phyloP scores from a whole-genome alignment of 2,329 filamentous ascomycete genomes.

The Diaporthe eres region DNA sequence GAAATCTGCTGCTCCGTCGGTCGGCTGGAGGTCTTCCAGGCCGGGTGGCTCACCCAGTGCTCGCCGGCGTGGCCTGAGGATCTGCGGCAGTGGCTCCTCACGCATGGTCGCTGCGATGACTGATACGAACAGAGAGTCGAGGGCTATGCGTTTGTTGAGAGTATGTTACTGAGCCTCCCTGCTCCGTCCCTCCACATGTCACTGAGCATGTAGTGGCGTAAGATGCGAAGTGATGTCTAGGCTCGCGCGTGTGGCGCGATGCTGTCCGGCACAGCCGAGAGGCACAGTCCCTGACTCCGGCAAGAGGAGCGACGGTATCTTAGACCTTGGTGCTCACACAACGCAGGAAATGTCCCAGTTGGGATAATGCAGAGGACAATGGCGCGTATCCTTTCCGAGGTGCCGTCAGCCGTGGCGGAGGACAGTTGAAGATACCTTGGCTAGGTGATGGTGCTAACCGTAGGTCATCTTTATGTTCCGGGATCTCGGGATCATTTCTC shows the following conservation, averaged over 20 bases:
- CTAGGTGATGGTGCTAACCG: not conserved
- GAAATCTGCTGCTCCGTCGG: not conserved
- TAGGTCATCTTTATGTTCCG: not conserved
- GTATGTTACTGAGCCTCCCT: no score
- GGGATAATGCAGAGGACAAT: not conserved
- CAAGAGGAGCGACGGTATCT: not conserved
- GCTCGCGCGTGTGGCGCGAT: not conserved
- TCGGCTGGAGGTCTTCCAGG: not conserved
- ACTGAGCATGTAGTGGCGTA: not conserved
- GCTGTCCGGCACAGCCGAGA: not conserved
- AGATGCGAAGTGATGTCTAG: not conserved
- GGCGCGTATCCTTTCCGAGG: not conserved
- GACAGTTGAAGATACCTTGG: not conserved
- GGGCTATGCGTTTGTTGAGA: no score
- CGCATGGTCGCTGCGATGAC: not conserved
- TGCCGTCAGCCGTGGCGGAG: conserved; percentile 14
- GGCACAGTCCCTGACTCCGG: not conserved
- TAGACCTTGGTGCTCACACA: not conserved
- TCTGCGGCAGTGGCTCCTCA: conserved; percentile 11
- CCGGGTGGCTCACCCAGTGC: not conserved
- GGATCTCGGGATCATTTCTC: not conserved
- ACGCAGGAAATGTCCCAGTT: not conserved
- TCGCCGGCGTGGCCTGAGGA: conserved; percentile 12
- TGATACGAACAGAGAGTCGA: not conserved
- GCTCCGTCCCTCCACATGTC: not conserved